A percentile compares a stretch with the other conserved stretches of the same genome.
Conservation (phyloP, 192 early-diverging fungal genomes). For the Podila epigama region DNA sequence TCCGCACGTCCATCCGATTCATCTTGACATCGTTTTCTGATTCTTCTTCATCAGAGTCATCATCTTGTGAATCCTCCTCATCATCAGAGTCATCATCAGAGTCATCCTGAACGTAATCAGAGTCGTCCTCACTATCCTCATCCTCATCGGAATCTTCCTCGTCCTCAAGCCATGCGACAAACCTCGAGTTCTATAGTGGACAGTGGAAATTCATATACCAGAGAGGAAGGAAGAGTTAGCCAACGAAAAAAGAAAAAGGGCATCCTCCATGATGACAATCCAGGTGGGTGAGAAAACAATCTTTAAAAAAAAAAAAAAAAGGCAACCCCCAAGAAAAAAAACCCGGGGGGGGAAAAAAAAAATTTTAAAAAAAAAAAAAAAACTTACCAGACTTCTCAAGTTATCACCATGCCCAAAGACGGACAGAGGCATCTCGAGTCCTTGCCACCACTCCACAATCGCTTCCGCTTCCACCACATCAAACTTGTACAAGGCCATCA, state of each 20-base stretch:
- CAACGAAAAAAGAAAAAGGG: no score
- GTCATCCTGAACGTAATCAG: slow-evolving; percentile 22
- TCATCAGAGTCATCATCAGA: slow-evolving; percentile 3
- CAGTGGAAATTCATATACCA: not conserved
- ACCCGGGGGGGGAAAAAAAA: not conserved
- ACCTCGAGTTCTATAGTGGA: slow-evolving; percentile 32
- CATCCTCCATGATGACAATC: no score
- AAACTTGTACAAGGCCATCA: slow-evolving; percentile 55
- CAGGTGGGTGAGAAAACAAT: not conserved
- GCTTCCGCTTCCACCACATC: slow-evolving; percentile 56
- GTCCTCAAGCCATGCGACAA: slow-evolving; percentile 53
- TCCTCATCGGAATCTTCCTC: slow-evolving; percentile 31
- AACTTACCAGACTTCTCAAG: slow-evolving; percentile 29
- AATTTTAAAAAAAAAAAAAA: not conserved
- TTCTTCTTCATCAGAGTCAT: not conserved
- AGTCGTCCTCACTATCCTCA: slow-evolving; percentile 22
- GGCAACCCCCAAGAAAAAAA: not conserved
- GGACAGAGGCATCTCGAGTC: slow-evolving; percentile 8
- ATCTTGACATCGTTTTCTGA: not conserved
- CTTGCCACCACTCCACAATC: slow-evolving; percentile 54
- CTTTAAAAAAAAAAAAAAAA: not conserved
- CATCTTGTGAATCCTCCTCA: not conserved
- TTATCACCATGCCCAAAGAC: slow-evolving; percentile 21
- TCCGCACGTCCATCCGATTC: no score
- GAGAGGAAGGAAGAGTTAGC: no score